Evolutionary conservation across 352 stramenopile genomes (phyloP).

Genomic region (Phytophthora pini): DNA sequence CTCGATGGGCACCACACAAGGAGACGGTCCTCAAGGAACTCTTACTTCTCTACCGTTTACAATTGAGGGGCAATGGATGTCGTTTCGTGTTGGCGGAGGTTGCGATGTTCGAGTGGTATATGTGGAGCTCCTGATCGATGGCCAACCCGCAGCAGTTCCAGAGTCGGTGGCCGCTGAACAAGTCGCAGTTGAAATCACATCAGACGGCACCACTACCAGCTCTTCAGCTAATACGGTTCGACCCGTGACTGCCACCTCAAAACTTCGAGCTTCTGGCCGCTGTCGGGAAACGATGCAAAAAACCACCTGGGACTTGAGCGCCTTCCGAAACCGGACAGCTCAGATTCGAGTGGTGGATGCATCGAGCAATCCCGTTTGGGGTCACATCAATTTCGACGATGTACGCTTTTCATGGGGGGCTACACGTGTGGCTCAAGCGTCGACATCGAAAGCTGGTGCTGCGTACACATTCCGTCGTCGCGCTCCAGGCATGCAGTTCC

Average conservation of each 20-base stretch:
- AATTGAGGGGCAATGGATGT: constrained; percentile 89
- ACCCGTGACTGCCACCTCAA: constrained; percentile 48
- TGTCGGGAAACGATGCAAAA: constrained; percentile 92
- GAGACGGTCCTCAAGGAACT: constrained; percentile 91
- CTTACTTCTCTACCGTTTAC: constrained; percentile 95
- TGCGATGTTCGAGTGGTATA: constrained; percentile 93
- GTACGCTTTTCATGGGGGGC: constrained; percentile 93
- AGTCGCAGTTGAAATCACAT: constrained; percentile 34
- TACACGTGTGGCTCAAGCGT: constrained; percentile 58
- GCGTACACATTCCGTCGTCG: constrained; percentile 86
- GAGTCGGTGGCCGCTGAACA: constrained; percentile 43
- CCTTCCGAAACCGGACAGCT: constrained; percentile 81
- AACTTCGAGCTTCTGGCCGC: constrained; percentile 86
- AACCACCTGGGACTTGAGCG: constrained; percentile 90
- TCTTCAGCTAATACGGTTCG: constrained; percentile 10
- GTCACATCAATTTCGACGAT: constrained; percentile 97
- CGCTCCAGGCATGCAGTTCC: constrained; percentile 42
- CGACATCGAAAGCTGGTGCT: constrained; percentile 69
- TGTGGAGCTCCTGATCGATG: constrained; percentile 96
- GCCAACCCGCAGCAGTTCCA: constrained; percentile 44
- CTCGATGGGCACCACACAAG: constrained; percentile 79
- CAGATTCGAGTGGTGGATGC: constrained; percentile 95
- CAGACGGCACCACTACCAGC: constrained; percentile 6
- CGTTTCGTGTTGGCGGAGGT: constrained; percentile 94
- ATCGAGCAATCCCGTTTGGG: constrained; percentile 86